These are phyloP conservation scores for Brettanomyces sp. DNA, from an alignment of 805 yeast genomes.

Conservation along the genomic window DNA sequence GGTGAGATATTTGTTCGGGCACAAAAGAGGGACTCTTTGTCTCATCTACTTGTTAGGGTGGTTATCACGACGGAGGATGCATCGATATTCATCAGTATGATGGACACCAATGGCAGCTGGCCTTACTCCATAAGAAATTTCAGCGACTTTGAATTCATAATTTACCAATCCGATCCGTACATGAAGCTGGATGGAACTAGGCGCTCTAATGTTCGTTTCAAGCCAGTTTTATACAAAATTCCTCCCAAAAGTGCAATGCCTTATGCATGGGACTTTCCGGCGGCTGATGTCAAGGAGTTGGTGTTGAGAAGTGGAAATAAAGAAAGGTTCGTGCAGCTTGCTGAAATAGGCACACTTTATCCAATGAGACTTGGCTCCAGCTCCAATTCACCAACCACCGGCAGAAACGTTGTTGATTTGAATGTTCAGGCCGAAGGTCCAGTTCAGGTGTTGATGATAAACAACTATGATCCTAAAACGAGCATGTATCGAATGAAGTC, in stretches of 20 bases:
- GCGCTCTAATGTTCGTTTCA: slow-evolving; percentile 46
- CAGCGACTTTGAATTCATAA: slow-evolving; percentile 74
- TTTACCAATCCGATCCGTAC: slow-evolving; percentile 79
- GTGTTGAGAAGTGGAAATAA: slow-evolving; percentile 62
- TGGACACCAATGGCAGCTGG: slow-evolving; percentile 73
- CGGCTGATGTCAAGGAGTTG: slow-evolving; percentile 76
- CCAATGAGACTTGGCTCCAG: slow-evolving; percentile 58
- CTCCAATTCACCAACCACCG: slow-evolving; percentile 4
- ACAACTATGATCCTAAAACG: slow-evolving; percentile 69
- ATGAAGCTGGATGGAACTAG: slow-evolving; percentile 57
- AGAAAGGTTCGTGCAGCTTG: slow-evolving; percentile 72
- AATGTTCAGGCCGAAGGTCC: slow-evolving; percentile 97
- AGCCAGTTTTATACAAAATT: slow-evolving; percentile 70
- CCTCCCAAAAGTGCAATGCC: slow-evolving; percentile 96
- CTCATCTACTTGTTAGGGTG: slow-evolving; percentile 62
- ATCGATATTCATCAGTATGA: slow-evolving; percentile 66
- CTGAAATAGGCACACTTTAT: slow-evolving; percentile 84
- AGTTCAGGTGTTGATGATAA: slow-evolving; percentile 74
- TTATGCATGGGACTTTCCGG: slow-evolving; percentile 95
- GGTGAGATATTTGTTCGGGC: slow-evolving; percentile 76
- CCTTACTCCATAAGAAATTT: slow-evolving; percentile 89
- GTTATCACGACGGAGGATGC: slow-evolving; percentile 75
- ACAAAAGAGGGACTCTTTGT: slow-evolving; percentile 43
- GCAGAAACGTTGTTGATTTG: slow-evolving; percentile 55
- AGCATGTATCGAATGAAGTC: slow-evolving; percentile 59